Evolutionary conservation across 2,329 filamentous ascomycete genomes (phyloP).

Genomic region (Purpureocillium takamizusanense): DNA sequence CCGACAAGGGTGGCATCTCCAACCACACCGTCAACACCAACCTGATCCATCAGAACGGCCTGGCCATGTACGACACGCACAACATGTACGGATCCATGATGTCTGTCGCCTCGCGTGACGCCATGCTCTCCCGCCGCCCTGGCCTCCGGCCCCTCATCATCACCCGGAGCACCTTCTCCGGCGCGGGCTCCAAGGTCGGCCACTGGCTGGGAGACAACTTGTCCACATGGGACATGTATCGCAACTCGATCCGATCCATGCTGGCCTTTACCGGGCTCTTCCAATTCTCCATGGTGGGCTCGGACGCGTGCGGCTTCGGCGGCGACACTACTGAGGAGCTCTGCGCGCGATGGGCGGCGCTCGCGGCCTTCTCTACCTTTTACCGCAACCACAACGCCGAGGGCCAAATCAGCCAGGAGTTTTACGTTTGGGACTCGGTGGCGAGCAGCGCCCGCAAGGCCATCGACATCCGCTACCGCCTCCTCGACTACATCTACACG

Average conservation of each 20-base stretch:
- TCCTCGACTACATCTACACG: conserved; percentile 81
- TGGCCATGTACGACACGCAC: conserved; percentile 74
- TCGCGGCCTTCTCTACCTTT: conserved; percentile 64
- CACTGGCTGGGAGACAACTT: conserved; percentile 78
- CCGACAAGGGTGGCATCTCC: conserved; percentile 51
- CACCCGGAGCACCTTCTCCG: conserved; percentile 71
- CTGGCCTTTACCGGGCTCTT: conserved; percentile 62
- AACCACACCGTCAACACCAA: conserved; percentile 65
- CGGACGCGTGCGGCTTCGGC: conserved; percentile 71
- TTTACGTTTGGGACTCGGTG: conserved; percentile 59
- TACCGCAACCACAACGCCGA: conserved; percentile 59
- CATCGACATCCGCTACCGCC: conserved; percentile 63
- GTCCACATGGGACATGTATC: conserved; percentile 65
- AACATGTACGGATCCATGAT: conserved; percentile 71
- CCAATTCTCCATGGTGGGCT: conserved; percentile 60
- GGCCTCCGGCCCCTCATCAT: conserved; percentile 75
- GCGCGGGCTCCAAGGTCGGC: conserved; percentile 65
- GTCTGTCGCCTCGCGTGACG: conserved; percentile 67
- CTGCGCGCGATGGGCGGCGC: conserved; percentile 59
- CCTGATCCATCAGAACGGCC: conserved; percentile 65
- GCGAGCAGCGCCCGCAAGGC: conserved; percentile 56
- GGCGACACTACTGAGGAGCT: conserved; percentile 52
- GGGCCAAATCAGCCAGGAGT: conserved; percentile 45
- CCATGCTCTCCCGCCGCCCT: conserved; percentile 54
- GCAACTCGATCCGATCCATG: conserved; percentile 68